Evolutionary conservation across 768 basidiomycete genomes (phyloP), one percentile per base, ranked within the genome.

Genomic region (Lactarius akahatsu): DNA sequence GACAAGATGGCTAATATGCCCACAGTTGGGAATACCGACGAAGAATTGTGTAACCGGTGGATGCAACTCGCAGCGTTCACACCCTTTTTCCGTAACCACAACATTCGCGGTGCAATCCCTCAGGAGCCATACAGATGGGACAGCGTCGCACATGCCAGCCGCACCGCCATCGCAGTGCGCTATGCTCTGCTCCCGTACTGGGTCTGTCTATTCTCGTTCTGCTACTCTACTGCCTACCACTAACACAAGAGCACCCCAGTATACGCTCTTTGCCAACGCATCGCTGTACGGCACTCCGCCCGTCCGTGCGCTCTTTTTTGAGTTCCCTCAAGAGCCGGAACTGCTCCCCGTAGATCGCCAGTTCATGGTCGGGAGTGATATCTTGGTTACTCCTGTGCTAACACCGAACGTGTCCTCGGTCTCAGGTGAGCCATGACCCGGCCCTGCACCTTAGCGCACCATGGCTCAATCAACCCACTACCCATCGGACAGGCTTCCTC

Each of bases 111-210:
- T 28, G 87, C 89, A 5, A 78, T 91, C 34, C 77, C 85, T n/a
- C 92, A 92, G 74, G 91, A 92, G 72, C 90, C 90, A 2, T 93
- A 88, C 70, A 79, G 85, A 50, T 94, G 92, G 91, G 88, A 90
- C 62, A 88, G 86, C 61, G 91, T 92, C 16, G 89, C 89, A 1
- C 81, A 86, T 50, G 88, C 91, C 20, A 86, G 88, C 6, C 83
- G 88, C 23, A 87, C 80, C 20, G 90, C 89, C 4, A 91, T 92
- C 69, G 77, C 79, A n/a, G 80, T 84, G 38, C 82, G 91, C 43
- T 94, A 93, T 72, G 77, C 86, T 18, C 72, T 93, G 67, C 76
- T 93, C 59, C 90, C 90, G 0, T 92, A 92, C 77, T 93, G 91
- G 91, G 89, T 87, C 64, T 62, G 86, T 71, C 7, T 41, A 47